phyloP scores from a whole-genome alignment of 139 green algal genomes.

The Volvox africanus region DNA sequence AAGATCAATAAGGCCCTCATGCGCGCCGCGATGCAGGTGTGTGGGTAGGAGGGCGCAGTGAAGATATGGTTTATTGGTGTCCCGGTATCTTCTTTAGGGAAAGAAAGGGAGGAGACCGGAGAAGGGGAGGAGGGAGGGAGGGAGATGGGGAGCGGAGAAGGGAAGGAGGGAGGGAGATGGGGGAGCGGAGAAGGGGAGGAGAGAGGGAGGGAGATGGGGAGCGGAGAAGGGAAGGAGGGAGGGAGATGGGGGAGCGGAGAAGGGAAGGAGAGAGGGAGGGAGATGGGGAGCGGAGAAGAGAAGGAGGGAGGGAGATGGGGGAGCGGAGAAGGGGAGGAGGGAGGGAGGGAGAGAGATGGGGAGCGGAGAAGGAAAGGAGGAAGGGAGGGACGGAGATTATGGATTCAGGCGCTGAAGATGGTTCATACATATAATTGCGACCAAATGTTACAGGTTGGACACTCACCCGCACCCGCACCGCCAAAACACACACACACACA shows the following conservation, averaged over 20 bases:
- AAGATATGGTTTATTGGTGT: too few relatives aligned
- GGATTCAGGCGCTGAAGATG: too few relatives aligned
- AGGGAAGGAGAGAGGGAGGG: too few relatives aligned
- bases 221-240: too few relatives aligned
- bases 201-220: too few relatives aligned
- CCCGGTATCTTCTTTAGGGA: too few relatives aligned
- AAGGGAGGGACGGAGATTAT: neutral
- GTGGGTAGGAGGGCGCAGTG: too few relatives aligned
- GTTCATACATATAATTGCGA: too few relatives aligned
- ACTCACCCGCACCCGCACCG: neutral
- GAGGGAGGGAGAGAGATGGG: neutral
- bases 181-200: too few relatives aligned
- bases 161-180: neutral
- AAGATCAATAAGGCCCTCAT: slow-evolving; percentile 59
- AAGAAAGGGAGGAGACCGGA: neutral
- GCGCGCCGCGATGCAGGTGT: slow-evolving; percentile 59
- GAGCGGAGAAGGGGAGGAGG: neutral
- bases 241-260: neutral
- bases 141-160: neutral
- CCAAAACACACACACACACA: too few relatives aligned
- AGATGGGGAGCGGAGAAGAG: neutral
- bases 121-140: neutral
- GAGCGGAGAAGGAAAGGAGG: neutral
- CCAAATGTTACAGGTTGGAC: too few relatives aligned
- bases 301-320: neutral